phyloP scores from a whole-genome alignment of 805 yeast species.

The Starmerella floris region DNA sequence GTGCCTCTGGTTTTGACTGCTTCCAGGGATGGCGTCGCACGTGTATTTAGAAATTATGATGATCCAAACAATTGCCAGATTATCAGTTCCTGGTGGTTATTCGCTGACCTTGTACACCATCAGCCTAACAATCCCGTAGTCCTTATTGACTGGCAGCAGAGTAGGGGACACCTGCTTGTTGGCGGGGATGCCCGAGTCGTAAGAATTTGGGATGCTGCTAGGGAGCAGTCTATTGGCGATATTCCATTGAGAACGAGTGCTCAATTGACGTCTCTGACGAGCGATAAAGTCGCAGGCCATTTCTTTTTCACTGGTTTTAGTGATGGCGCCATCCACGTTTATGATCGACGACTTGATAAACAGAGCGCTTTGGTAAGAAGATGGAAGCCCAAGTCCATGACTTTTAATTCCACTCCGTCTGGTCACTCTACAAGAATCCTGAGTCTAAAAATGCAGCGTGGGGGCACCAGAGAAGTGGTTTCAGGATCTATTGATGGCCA shows the following conservation, averaged over 20 bases:
- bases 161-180: slow-evolving; percentile 76
- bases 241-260: slow-evolving; percentile 85
- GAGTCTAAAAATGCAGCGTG: slow-evolving; percentile 89
- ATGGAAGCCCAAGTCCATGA: slow-evolving; percentile 38
- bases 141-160: slow-evolving; percentile 92
- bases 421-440: slow-evolving; percentile 44
- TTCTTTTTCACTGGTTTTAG: slow-evolving; percentile 83
- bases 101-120: slow-evolving; percentile 34
- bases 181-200: slow-evolving; percentile 92
- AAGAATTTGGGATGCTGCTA: slow-evolving; percentile 91
- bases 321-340: slow-evolving; percentile 78
- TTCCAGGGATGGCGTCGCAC: slow-evolving; percentile 87
- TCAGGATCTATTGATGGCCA: slow-evolving; percentile 69
- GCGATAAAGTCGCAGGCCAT: slow-evolving; percentile 92
- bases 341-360: slow-evolving; percentile 76
- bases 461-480: slow-evolving; percentile 81
- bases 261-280: slow-evolving; percentile 76
- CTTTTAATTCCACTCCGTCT: neutral
- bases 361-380: slow-evolving; percentile 72
- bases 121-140: slow-evolving; percentile 36
- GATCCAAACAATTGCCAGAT: slow-evolving; percentile 42
- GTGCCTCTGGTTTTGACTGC: slow-evolving; percentile 73
- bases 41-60: slow-evolving; percentile 67
- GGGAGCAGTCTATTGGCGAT: slow-evolving; percentile 74
- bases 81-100: slow-evolving; percentile 83